Evolutionary conservation across 208 protist genomes (phyloP).

Genomic region (Leishmania guyanensis): DNA sequence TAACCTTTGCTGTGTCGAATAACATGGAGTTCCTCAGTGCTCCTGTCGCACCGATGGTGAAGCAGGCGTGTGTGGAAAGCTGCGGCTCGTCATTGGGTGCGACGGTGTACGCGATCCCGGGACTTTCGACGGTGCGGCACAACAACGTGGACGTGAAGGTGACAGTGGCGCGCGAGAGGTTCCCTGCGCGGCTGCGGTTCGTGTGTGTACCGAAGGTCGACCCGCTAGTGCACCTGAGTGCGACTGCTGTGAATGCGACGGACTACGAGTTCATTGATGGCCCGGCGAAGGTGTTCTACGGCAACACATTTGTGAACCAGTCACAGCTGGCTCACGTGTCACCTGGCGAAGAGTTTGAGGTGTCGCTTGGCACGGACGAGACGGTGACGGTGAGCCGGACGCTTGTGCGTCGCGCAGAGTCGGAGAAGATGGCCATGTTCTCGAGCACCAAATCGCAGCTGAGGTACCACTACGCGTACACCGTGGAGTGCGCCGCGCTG

Average conservation of each 20-base stretch:
- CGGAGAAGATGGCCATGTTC: conserved; percentile 26
- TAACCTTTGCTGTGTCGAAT: neutral
- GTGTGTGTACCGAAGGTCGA: conserved; percentile 41
- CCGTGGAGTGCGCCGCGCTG: conserved; percentile 25
- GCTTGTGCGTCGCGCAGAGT: conserved; percentile 28
- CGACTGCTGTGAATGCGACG: conserved; percentile 48
- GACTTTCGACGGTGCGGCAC: conserved; percentile 40
- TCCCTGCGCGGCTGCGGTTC: conserved; percentile 44
- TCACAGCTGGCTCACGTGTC: conserved; percentile 45
- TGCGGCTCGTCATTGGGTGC: conserved; percentile 29
- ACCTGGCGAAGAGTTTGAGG: conserved; percentile 48
- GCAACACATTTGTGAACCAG: conserved; percentile 49
- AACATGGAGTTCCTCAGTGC: neutral
- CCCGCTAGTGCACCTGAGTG: conserved; percentile 36
- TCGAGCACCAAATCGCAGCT: conserved; percentile 26
- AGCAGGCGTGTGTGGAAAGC: conserved; percentile 18
- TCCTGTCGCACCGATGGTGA: conserved; percentile 20
- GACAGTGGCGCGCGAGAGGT: conserved; percentile 36
- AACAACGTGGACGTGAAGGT: conserved; percentile 52
- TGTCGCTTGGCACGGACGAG: conserved; percentile 53
- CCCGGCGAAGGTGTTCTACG: conserved; percentile 49
- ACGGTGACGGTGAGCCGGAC: conserved; percentile 38
- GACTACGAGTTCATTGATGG: conserved; percentile 54
- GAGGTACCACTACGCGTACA: conserved; percentile 30
- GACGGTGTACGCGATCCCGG: conserved; percentile 50